phyloP scores from a whole-genome alignment of 176 grass and related monocot species.

The Juncus inflexus region DNA sequence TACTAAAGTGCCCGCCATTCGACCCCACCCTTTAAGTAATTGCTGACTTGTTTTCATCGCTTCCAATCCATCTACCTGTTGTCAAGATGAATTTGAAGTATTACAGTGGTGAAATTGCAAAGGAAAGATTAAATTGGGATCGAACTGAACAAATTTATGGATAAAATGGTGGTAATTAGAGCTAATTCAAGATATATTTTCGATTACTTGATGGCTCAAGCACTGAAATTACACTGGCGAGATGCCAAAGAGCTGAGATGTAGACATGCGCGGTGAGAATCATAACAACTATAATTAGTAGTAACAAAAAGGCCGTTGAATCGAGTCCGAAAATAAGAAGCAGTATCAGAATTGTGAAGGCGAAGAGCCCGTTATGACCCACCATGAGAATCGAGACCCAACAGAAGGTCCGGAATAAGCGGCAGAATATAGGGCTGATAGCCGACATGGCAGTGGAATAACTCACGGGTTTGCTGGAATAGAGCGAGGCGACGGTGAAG shows the following conservation, averaged over 20 bases:
- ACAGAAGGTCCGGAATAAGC: conserved; percentile 79
- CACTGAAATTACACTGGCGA: conserved; percentile 89
- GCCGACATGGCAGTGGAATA: conserved; percentile 57
- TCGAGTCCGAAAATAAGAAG: conserved; percentile 26
- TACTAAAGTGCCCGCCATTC: conserved; percentile 55
- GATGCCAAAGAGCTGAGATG: conserved; percentile 94
- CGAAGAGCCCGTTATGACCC: conserved; percentile 60
- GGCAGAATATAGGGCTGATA: conserved; percentile 56
- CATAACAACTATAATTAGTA: conserved; percentile 36
- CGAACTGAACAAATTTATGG: too few relatives aligned
- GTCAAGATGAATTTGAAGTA: neutral
- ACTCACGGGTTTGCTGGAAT: conserved; percentile 71
- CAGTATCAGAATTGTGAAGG: conserved; percentile 42
- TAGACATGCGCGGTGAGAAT: conserved; percentile 75
- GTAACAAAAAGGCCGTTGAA: conserved; percentile 10
- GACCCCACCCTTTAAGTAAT: conserved; percentile 51
- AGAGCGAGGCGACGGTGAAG: conserved; percentile 95
- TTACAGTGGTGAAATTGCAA: too few relatives aligned
- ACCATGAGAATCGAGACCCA: conserved; percentile 81
- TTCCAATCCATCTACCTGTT: conserved; percentile 52
- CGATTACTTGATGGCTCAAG: conserved; percentile 58
- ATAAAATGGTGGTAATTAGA: too few relatives aligned
- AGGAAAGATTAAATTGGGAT: too few relatives aligned
- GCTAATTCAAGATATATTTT: neutral
- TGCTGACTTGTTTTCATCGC: conserved; percentile 83